Evolutionary conservation across 2,329 filamentous ascomycete genomes (phyloP).

Genomic region (Hirsutella minnesotensis): DNA sequence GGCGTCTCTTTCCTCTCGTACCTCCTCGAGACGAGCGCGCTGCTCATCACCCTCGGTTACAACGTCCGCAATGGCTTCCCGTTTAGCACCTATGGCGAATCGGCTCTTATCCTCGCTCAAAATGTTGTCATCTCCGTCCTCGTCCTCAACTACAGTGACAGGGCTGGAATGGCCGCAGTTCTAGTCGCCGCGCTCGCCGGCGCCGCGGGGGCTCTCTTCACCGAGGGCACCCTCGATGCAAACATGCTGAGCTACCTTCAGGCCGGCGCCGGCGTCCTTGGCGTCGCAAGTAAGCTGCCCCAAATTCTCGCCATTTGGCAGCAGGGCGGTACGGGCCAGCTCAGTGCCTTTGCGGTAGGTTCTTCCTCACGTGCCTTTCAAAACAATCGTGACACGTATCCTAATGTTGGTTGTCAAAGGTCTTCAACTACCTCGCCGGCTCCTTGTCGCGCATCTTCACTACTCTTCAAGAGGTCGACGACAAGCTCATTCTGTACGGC

Average conservation of each 20-base stretch:
- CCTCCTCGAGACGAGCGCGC: constrained; percentile 78
- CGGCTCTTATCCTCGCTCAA: constrained; percentile 80
- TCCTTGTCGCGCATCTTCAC: constrained; percentile 95
- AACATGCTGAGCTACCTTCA: constrained; percentile 63
- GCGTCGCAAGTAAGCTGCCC: constrained; percentile 83
- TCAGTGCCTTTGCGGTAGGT: constrained; percentile 90
- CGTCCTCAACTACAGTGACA: constrained; percentile 73
- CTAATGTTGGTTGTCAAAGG: constrained; percentile 37
- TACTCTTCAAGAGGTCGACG: constrained; percentile 92
- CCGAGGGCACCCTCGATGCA: constrained; percentile 50
- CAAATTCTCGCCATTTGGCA: constrained; percentile 82
- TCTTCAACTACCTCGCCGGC: constrained; percentile 94
- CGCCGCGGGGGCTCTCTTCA: constrained; percentile 59
- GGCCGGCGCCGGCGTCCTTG: constrained; percentile 69
- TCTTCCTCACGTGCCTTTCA: not conserved
- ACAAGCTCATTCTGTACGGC: constrained; percentile 90
- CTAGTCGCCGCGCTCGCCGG: constrained; percentile 69
- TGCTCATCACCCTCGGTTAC: constrained; percentile 85
- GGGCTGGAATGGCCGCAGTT: constrained; percentile 53
- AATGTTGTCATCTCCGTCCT: constrained; percentile 82
- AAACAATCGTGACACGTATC: too few relatives aligned
- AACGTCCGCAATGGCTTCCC: constrained; percentile 85
- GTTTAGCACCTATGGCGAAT: constrained; percentile 95
- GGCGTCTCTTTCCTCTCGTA: constrained; percentile 87
- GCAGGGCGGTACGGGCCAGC: constrained; percentile 82